Evolutionary conservation across 371 early-diverging fungal species (phyloP).

Genomic region (Umbelopsis sp.): DNA sequence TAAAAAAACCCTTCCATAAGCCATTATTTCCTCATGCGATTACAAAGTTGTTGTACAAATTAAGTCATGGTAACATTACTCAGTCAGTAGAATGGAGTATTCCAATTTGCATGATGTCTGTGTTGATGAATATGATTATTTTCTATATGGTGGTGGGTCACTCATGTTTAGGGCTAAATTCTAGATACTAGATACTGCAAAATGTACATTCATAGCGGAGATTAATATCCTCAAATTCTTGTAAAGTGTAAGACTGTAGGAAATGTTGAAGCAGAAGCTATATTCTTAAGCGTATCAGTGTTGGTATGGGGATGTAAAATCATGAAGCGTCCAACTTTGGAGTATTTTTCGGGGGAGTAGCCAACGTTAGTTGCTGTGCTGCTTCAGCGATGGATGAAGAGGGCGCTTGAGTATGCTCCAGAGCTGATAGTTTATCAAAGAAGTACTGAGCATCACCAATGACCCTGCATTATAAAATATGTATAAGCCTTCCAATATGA

Average conservation of each 20-base stretch:
- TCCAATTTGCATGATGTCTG: no score
- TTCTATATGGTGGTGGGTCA: no score
- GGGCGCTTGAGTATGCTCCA: conserved; percentile 76
- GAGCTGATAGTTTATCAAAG: conserved; percentile 61
- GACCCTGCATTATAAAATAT: conserved; percentile 48
- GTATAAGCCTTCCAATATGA: neutral
- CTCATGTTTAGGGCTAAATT: no score
- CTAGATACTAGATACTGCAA: no score
- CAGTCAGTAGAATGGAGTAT: no score
- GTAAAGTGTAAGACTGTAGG: neutral
- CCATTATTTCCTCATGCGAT: no score
- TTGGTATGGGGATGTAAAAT: neutral
- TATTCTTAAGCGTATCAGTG: neutral
- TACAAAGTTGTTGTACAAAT: no score
- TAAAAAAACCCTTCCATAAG: no score
- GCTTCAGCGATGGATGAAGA: conserved; percentile 76
- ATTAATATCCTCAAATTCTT: neutral
- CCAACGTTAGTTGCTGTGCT: conserved; percentile 52
- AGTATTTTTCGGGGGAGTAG: conserved; percentile 15
- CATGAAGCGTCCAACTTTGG: conserved; percentile 6
- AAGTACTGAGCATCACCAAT: conserved; percentile 76
- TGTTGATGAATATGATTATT: no score
- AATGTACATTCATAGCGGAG: conserved; percentile 3
- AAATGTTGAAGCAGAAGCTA: neutral
- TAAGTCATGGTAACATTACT: no score